A percentile compares a stretch with the other conserved stretches of the same genome.
These are phyloP conservation scores for Quercus aquifolioides DNA, from an alignment of 306 rosid genomes.

Conservation along the genomic window DNA sequence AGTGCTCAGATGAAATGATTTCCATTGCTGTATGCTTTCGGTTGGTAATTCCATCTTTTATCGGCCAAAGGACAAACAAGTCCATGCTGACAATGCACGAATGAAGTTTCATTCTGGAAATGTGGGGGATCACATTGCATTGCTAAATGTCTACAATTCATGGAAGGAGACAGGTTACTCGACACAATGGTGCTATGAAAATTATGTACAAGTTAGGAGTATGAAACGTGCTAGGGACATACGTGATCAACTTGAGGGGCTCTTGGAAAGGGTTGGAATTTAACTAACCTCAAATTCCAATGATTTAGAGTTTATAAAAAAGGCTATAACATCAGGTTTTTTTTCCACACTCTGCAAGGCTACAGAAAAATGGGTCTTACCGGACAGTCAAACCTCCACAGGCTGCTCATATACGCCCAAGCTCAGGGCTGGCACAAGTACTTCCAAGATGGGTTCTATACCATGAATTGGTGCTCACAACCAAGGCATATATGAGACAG, in stretches of 20 bases:
- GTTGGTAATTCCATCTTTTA: conserved; percentile 89
- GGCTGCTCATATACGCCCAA: conserved; percentile 89
- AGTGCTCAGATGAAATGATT: conserved; percentile 81
- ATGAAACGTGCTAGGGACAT: conserved; percentile 96
- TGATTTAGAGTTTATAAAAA: conserved; percentile 77
- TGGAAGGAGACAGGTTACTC: conserved; percentile 98
- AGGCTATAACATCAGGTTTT: conserved; percentile 90
- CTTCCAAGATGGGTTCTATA: conserved; percentile 64
- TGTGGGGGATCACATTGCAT: conserved; percentile 87
- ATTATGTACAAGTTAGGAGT: conserved; percentile 93
- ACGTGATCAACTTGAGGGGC: conserved; percentile 92
- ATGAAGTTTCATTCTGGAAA: conserved; percentile 87
- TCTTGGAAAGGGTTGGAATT: conserved; percentile 92
- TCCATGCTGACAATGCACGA: conserved; percentile 92
- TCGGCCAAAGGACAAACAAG: conserved; percentile 97
- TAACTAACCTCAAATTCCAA: conserved; percentile 54
- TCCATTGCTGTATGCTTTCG: conserved; percentile 88
- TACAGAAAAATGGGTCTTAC: conserved; percentile 81
- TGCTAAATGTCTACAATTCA: conserved; percentile 82
- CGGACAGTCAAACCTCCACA: conserved; percentile 78
- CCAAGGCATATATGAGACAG: conserved; percentile 94
- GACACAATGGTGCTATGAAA: conserved; percentile 95
- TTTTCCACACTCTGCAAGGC: conserved; percentile 76
- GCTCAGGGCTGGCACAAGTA: conserved; percentile 88
- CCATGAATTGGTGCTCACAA: conserved; percentile 84